These are phyloP conservation scores for Hygrophorus russula DNA, from an alignment of 768 basidiomycete species.

Conservation along the genomic window DNA sequence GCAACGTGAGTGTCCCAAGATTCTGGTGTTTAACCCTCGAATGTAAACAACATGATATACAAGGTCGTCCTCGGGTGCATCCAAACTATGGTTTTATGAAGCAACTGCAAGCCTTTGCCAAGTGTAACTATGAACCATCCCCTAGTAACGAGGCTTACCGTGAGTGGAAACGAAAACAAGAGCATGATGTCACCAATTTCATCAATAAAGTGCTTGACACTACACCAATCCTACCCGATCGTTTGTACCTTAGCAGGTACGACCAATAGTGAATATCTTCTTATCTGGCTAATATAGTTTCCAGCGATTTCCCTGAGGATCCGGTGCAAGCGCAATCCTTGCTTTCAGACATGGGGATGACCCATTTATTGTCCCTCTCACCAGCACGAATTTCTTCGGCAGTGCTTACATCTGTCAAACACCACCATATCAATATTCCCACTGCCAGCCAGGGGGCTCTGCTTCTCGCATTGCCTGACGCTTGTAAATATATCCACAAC, in stretches of 20 bases:
- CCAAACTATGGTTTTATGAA: slow-evolving; percentile 47
- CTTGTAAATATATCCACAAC: slow-evolving; percentile 33
- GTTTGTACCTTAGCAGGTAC: slow-evolving; percentile 21
- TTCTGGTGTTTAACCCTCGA: slow-evolving; percentile 5
- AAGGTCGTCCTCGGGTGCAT: slow-evolving; percentile 29
- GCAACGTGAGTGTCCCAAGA: slow-evolving; percentile 24
- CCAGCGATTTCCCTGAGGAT: slow-evolving; percentile 48
- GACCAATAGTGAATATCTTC: background rate
- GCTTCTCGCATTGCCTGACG: slow-evolving; percentile 32
- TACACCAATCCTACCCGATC: slow-evolving; percentile 35
- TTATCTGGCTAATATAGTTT: no score
- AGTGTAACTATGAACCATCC: slow-evolving; percentile 36
- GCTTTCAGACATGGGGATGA: slow-evolving; percentile 37
- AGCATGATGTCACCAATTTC: slow-evolving; percentile 41
- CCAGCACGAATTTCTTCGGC: slow-evolving; percentile 33
- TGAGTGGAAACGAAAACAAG: slow-evolving; percentile 46
- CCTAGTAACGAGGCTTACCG: slow-evolving; percentile 33
- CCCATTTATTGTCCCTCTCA: slow-evolving; percentile 43
- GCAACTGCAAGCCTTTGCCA: slow-evolving; percentile 43
- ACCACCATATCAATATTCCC: slow-evolving; percentile 31
- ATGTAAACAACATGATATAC: slow-evolving; percentile 2
- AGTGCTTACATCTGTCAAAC: slow-evolving; percentile 20
- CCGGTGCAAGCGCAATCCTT: slow-evolving; percentile 36
- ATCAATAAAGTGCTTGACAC: slow-evolving; percentile 42
- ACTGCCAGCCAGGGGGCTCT: slow-evolving; percentile 25